phyloP scores from a whole-genome alignment of 352 stramenopile species.

The Phytopythium ostracodes region DNA sequence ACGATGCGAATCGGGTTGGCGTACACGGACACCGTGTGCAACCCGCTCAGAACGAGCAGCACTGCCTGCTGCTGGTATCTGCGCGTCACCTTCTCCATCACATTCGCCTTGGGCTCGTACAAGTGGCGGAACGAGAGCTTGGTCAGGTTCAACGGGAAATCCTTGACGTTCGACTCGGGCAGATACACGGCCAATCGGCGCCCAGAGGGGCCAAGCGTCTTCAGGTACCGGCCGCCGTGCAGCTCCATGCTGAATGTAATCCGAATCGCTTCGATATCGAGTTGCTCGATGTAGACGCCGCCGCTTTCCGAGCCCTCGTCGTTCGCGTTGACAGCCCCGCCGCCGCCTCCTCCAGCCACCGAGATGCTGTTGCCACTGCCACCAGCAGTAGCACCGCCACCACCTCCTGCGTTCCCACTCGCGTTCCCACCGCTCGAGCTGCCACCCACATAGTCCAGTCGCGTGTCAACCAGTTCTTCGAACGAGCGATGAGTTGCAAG shows the following conservation, averaged over 20 bases:
- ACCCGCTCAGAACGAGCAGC: conserved; percentile 73
- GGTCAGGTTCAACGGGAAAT: conserved; percentile 82
- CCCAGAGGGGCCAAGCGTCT: conserved; percentile 73
- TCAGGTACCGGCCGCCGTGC: conserved; percentile 79
- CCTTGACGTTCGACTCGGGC: conserved; percentile 88
- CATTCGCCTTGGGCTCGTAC: conserved; percentile 72
- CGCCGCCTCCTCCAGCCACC: neutral
- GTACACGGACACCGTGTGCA: conserved; percentile 87
- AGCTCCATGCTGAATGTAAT: conserved; percentile 88
- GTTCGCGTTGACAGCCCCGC: conserved; percentile 8
- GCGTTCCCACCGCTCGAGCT: conserved; percentile 14
- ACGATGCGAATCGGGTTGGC: conserved; percentile 86
- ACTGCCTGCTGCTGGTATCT: conserved; percentile 85
- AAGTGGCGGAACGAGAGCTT: conserved; percentile 79
- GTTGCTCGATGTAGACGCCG: conserved; percentile 85
- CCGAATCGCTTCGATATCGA: conserved; percentile 79
- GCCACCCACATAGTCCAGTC: conserved; percentile 51
- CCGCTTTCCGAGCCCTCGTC: conserved; percentile 29
- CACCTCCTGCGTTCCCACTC: conserved; percentile 16
- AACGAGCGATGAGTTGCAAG: conserved; percentile 73
- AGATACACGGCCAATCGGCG: conserved; percentile 75
- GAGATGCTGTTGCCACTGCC: conserved; percentile 7
- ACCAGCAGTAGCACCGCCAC: conserved; percentile 17
- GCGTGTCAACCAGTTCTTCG: conserved; percentile 76
- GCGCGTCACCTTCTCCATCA: conserved; percentile 73